Percentiles rank a stretch among this genome's conserved stretches.
These are phyloP conservation scores for Knufia fluminis DNA, from an alignment of 2,329 filamentous ascomycete species.

Conservation along the genomic window DNA sequence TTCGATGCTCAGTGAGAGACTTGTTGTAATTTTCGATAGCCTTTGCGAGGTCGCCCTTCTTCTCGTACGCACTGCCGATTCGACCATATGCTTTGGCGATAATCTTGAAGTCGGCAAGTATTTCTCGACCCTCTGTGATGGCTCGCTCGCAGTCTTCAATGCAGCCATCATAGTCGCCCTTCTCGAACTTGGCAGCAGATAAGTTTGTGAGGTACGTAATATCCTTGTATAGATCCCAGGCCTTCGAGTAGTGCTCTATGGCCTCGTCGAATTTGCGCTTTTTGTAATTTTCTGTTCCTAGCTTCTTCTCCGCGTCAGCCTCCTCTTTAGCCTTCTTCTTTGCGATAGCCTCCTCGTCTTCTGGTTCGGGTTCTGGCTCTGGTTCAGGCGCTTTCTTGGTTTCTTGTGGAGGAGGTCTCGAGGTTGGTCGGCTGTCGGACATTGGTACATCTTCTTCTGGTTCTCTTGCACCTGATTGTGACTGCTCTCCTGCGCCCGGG, in stretches of 20 bases:
- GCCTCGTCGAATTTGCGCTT: conserved; percentile 94
- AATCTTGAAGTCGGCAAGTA: conserved; percentile 94
- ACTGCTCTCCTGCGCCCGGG: conserved; percentile 31
- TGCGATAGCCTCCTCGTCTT: conserved; percentile 73
- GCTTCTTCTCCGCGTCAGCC: conserved; percentile 87
- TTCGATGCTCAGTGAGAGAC: conserved; percentile 92
- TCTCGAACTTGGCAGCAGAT: conserved; percentile 88
- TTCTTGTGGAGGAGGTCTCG: conserved; percentile 36
- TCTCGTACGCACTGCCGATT: conserved; percentile 90
- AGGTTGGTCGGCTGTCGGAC: conserved; percentile 54
- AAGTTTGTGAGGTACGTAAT: conserved; percentile 97
- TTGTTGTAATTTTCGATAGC: conserved; percentile 87
- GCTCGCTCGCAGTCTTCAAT: conserved; percentile 84
- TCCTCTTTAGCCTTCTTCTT: conserved; percentile 87
- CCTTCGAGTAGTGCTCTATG: conserved; percentile 87
- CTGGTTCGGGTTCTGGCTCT: conserved; percentile 55
- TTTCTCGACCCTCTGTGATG: conserved; percentile 76
- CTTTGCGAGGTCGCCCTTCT: conserved; percentile 65
- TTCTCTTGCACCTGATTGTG: conserved; percentile 34
- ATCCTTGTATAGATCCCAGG: conserved; percentile 91
- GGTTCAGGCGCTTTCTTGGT: conserved; percentile 50
- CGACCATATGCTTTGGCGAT: conserved; percentile 87
- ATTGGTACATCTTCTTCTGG: conserved; percentile 67
- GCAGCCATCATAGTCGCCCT: conserved; percentile 81
- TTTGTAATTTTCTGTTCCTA: conserved; percentile 95